phyloP scores from a whole-genome alignment of 768 basidiomycete species.

The Suillus luteus region DNA sequence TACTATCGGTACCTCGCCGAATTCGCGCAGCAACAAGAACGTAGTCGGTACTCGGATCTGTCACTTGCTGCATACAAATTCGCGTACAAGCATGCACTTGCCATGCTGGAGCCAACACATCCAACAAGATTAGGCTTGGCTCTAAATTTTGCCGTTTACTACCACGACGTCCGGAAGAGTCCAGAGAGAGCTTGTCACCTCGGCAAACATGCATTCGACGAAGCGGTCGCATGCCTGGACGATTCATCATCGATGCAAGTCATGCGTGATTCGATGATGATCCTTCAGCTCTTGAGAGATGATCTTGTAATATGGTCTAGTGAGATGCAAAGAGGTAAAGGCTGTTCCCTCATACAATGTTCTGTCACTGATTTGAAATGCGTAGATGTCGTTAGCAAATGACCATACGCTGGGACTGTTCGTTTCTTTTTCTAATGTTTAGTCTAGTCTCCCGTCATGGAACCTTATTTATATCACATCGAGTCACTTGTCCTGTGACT shows the following conservation, averaged over 20 bases:
- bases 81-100: slow-evolving; percentile 80
- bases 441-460: slow-evolving; percentile 8
- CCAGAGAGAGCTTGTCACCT: slow-evolving; percentile 87
- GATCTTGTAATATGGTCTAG: slow-evolving; percentile 86
- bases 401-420: neutral
- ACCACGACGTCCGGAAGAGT: slow-evolving; percentile 82
- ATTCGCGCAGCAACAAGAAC: slow-evolving; percentile 71
- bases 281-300: slow-evolving; percentile 79
- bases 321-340: slow-evolving; percentile 57
- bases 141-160: slow-evolving; percentile 93
- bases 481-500: neutral
- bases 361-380: neutral
- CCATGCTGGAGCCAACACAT: slow-evolving; percentile 74
- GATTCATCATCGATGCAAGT: slow-evolving; percentile 43
- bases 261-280: slow-evolving; percentile 76
- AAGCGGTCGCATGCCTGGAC: slow-evolving; percentile 72
- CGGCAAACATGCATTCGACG: slow-evolving; percentile 91
- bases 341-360: neutral
- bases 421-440: slow-evolving; percentile 3
- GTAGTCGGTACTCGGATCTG: slow-evolving; percentile 67
- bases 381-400: slow-evolving; percentile 2
- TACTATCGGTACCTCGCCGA: slow-evolving; percentile 92
- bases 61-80: slow-evolving; percentile 85
- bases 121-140: slow-evolving; percentile 88
- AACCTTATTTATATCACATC: slow-evolving; percentile 8